Evolutionary conservation across 106 monocot genomes (phyloP), one percentile per base, ranked within the genome.

Genomic region (Acorus calamus): DNA sequence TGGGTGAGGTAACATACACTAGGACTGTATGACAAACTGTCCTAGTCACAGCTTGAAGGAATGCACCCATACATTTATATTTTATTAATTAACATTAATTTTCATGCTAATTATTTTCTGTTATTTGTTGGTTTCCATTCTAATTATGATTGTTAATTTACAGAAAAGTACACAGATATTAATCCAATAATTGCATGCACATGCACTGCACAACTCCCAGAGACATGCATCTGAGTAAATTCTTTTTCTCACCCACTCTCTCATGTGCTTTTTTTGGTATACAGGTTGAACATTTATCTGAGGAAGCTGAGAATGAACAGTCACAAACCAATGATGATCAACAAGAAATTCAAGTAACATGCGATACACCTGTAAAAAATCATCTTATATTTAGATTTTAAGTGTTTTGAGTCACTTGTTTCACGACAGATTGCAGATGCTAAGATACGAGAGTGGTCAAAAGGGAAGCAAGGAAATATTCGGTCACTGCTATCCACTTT

Each of bases 391-490:
- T 28, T 28, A 28, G 28, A 28, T 28, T 28, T 28, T 28, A 28
- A 28, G 28, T 28, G 28, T 28, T 28, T 28, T 28, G 28, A 28
- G 1, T 28, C 70, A 14, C 41, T 56, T 51, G 14, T 49, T 69
- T 62, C 43, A 14, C 44, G 69, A 47, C 84, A 94, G 94, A 65
- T 49, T 48, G 73, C 74, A 12, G 82, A 90, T 81, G 65, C 68
- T 47, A 87, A 87, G 76, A 71, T 94, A 71, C 66, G 76, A 57
- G 79, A 80, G 28, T 94, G 94, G 94, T 94, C 94, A 59, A 80
- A 76, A 64, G 94, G 87, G 56, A 94, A 85, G 69, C 87, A 87
- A 83, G 87, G 84, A 69, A 96, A 96, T 78, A 96, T 96, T 49
- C 75, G 90, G 14, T 86, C 94, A 14, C 68, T 90, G 47, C 75